phyloP scores from a whole-genome alignment of 2,329 filamentous ascomycete genomes.

The Metarhizium sp. region DNA sequence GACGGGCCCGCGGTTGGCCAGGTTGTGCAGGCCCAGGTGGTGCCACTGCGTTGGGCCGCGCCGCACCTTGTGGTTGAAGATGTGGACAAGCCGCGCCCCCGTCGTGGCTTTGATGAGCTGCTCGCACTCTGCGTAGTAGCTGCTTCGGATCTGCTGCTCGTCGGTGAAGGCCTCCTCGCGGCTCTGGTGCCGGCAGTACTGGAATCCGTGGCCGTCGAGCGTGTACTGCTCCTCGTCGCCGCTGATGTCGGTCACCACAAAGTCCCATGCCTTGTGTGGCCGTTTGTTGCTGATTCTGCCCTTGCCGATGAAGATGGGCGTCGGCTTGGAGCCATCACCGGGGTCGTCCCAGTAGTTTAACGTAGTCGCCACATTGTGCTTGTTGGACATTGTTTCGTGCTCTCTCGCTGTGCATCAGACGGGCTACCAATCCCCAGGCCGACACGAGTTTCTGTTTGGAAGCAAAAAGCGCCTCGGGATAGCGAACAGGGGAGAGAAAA shows the following conservation, averaged over 20 bases:
- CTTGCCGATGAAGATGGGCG: constrained; percentile 22
- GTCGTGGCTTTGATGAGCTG: constrained; percentile 52
- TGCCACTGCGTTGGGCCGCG: constrained; percentile 45
- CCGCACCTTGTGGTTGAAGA: constrained; percentile 70
- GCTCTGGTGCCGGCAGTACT: constrained; percentile 23
- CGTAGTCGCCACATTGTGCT: constrained; percentile 22
- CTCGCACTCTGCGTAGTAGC: constrained; percentile 67
- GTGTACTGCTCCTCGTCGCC: constrained; percentile 29
- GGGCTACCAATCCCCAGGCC: too few relatives aligned
- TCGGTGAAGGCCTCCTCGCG: constrained; percentile 30
- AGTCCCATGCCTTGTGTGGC: constrained; percentile 29
- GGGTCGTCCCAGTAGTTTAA: constrained; percentile 32
- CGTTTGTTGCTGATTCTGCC: constrained; percentile 19
- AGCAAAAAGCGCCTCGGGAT: too few relatives aligned
- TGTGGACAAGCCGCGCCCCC: constrained; percentile 47
- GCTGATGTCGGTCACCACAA: constrained; percentile 30
- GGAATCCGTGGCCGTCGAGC: constrained; percentile 33
- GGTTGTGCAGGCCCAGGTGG: constrained; percentile 54
- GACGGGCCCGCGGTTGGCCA: constrained; percentile 39
- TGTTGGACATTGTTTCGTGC: neutral
- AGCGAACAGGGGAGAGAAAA: too few relatives aligned
- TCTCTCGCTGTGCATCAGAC: too few relatives aligned
- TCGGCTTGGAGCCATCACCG: constrained; percentile 31
- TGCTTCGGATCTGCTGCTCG: constrained; percentile 47
- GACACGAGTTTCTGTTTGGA: too few relatives aligned